Conservation (phyloP, 2,329 filamentous ascomycete genomes). For the Xylaria sp. region DNA sequence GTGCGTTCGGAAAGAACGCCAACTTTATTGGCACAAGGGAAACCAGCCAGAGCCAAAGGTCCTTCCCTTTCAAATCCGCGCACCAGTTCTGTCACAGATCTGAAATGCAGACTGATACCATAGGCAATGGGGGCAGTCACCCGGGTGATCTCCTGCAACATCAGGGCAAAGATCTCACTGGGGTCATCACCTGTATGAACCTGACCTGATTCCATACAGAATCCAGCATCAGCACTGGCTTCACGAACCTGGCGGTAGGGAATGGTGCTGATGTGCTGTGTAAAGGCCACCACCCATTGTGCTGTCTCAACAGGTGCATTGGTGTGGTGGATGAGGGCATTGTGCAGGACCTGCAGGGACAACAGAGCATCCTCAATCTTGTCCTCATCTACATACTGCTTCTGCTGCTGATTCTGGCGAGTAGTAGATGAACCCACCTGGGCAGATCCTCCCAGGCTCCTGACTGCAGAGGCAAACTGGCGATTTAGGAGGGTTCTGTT, state of each 20-base stretch:
- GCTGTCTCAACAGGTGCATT: conserved; percentile 56
- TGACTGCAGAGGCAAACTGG: conserved; percentile 61
- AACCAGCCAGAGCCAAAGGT: conserved; percentile 54
- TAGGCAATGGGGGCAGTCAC: conserved; percentile 69
- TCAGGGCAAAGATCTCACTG: conserved; percentile 63
- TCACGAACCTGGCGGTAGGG: conserved; percentile 60
- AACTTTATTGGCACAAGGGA: conserved; percentile 52
- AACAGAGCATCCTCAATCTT: conserved; percentile 65
- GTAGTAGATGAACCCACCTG: conserved; percentile 27
- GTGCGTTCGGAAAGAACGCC: conserved; percentile 50
- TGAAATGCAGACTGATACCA: conserved; percentile 59
- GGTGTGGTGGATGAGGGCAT: conserved; percentile 66
- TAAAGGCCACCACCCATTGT: conserved; percentile 67
- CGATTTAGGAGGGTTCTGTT: conserved; percentile 63
- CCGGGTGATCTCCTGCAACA: conserved; percentile 70
- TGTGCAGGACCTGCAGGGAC: conserved; percentile 62
- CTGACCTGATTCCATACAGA: conserved; percentile 76
- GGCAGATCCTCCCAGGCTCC: conserved; percentile 38
- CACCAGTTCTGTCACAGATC: conserved; percentile 52
- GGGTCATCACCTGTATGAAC: conserved; percentile 63
- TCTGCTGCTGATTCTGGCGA: conserved; percentile 37
- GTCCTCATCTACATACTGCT: conserved; percentile 59
- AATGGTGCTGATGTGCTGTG: conserved; percentile 71
- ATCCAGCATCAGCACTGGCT: conserved; percentile 50
- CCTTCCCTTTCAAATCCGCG: conserved; percentile 54